phyloP scores from a whole-genome alignment of 306 rosid genomes.

The Cyamopsis tetragonoloba region DNA sequence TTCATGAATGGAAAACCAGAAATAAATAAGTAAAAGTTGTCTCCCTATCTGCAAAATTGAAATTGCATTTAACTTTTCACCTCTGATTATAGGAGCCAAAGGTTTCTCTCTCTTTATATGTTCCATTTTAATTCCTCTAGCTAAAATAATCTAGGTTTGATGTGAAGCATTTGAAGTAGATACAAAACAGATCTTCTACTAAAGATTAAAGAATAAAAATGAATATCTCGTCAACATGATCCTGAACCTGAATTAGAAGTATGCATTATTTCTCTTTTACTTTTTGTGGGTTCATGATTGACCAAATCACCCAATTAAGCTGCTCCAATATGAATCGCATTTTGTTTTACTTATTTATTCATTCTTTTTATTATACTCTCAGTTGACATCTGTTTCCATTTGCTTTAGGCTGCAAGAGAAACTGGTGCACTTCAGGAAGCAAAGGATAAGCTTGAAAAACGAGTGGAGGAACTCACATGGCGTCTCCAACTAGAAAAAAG shows the following conservation, averaged over 20 bases:
- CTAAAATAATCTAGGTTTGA: neutral
- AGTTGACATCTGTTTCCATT: conserved; percentile 25
- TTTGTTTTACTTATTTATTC: neutral
- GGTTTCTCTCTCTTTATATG: neutral
- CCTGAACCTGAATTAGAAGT: conserved; percentile 1
- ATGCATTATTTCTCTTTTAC: neutral
- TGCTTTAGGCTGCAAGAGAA: conserved; percentile 76
- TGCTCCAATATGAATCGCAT: neutral
- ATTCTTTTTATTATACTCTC: neutral
- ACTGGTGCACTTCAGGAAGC: conserved; percentile 89
- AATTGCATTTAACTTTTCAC: conserved; percentile 2
- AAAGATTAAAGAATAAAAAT: neutral
- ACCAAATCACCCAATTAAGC: conserved; percentile 2
- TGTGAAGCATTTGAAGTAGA: neutral
- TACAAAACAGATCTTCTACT: neutral
- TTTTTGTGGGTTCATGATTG: neutral
- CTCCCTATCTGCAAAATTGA: conserved; percentile 1
- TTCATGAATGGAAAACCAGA: neutral
- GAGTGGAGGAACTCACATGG: conserved; percentile 87
- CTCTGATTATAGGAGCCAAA: conserved; percentile 8
- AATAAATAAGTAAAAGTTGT: neutral
- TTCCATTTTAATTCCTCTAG: neutral
- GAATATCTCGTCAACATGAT: neutral
- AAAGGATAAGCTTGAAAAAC: conserved; percentile 78
- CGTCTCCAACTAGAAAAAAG: conserved; percentile 86